phyloP scores from a whole-genome alignment of 192 early-diverging fungal species.

The Gryganskiella cystojenkinii region DNA sequence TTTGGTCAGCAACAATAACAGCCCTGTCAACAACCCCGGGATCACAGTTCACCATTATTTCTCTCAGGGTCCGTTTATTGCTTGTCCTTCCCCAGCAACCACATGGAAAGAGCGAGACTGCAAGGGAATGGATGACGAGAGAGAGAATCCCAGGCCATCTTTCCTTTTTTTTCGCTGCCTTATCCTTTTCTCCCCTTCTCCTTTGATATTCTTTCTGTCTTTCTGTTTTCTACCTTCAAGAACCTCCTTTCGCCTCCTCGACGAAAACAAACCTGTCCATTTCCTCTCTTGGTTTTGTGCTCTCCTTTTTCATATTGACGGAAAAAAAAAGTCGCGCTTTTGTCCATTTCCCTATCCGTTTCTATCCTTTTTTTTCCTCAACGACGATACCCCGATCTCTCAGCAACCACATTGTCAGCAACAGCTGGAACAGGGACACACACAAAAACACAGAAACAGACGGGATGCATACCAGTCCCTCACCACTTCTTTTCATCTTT shows the following conservation, averaged over 20 bases:
- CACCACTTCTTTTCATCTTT: background rate
- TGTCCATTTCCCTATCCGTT: background rate
- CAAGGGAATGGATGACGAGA: background rate
- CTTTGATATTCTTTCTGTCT: background rate
- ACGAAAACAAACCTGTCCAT: background rate
- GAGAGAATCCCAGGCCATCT: background rate
- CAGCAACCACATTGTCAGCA: background rate
- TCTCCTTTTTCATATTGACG: background rate
- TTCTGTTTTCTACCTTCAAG: conserved; percentile 1
- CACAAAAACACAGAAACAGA: background rate
- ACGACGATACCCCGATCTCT: background rate
- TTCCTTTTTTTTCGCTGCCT: background rate
- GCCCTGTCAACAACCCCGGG: background rate
- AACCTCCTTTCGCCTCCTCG: background rate
- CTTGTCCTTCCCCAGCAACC: too few species aligned
- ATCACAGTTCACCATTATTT: too few species aligned
- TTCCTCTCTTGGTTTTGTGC: background rate
- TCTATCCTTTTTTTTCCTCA: background rate
- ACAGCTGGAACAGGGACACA: background rate
- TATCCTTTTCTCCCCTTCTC: background rate
- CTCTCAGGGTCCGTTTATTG: too few species aligned
- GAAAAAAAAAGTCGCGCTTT: conserved; percentile 1
- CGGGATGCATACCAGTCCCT: conserved; percentile 4
- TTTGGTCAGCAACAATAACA: conserved; percentile 28
- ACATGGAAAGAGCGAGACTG: background rate